phyloP scores from a whole-genome alignment of 495 filamentous ascomycete genomes.

The Penicillium tannophilum region DNA sequence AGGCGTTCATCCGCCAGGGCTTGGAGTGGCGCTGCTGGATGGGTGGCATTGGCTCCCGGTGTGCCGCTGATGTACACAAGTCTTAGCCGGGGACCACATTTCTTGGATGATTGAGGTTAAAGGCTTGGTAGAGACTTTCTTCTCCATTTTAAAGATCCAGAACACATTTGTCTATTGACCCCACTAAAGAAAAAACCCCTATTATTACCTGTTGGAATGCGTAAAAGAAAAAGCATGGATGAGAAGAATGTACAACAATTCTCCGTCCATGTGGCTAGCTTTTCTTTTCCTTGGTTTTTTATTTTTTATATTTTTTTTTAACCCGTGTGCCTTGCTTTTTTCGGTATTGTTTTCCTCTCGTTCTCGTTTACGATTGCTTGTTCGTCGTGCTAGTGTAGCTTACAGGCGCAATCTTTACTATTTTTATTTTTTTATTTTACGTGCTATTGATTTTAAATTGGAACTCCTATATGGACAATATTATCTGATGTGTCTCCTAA shows the following conservation, averaged over 20 bases:
- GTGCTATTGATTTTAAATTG: not conserved
- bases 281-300: not conserved
- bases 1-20: not conserved
- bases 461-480: not conserved
- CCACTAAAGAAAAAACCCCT: not conserved
- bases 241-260: not conserved
- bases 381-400: too few relatives aligned
- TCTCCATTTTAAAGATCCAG: not conserved
- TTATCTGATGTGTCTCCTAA: not conserved
- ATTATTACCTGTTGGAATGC: not conserved
- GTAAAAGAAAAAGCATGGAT: not conserved
- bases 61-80: not conserved
- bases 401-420: too few relatives aligned
- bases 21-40: not conserved
- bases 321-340: not conserved
- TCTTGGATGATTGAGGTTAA: conserved; percentile 9
- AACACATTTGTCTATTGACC: not conserved
- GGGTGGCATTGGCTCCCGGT: not conserved
- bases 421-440: too few relatives aligned
- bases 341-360: not conserved
- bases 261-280: not conserved
- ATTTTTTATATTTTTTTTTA: not conserved
- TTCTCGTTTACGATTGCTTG: too few relatives aligned
- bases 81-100: not conserved
- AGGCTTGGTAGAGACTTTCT: not conserved